These are phyloP conservation scores for Somion occarium DNA, from an alignment of 1,284 basidiomycete species.

Conservation along the genomic window DNA sequence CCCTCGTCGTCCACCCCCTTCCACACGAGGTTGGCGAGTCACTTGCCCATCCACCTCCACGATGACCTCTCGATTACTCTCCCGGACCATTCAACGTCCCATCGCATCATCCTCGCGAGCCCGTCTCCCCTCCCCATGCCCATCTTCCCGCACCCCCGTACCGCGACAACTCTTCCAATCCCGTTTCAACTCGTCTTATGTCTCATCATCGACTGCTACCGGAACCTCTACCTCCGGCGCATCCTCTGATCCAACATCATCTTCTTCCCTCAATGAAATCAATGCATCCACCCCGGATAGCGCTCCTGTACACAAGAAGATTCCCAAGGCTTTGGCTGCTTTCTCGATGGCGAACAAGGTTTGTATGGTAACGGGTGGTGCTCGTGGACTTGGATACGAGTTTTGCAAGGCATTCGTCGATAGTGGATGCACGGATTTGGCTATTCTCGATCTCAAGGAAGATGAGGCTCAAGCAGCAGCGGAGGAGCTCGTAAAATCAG, in stretches of 20 bases:
- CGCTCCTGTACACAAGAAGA: neutral
- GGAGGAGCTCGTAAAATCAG: slow-evolving; percentile 59
- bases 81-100: slow-evolving; percentile 20
- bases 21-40: neutral
- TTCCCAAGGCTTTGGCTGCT: slow-evolving; percentile 40
- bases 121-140: slow-evolving; percentile 2
- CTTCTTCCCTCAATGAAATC: neutral
- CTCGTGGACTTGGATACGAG: slow-evolving; percentile 83
- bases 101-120: slow-evolving; percentile 5
- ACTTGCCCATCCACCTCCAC: slow-evolving; percentile 10
- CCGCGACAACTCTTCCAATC: slow-evolving; percentile 8
- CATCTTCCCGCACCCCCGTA: slow-evolving; percentile 4
- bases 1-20: neutral
- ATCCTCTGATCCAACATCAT: neutral
- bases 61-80: slow-evolving; percentile 15
- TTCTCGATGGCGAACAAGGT: slow-evolving; percentile 77
- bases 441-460: slow-evolving; percentile 81
- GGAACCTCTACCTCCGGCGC: neutral
- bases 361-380: slow-evolving; percentile 92
- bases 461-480: slow-evolving; percentile 72
- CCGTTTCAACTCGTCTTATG: slow-evolving; percentile 16
- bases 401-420: slow-evolving; percentile 88
- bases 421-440: slow-evolving; percentile 81
- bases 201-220: slow-evolving; percentile 16
- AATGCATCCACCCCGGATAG: neutral